Evolutionary conservation across 2,329 filamentous ascomycete species (phyloP), one percentile per base, ranked within the genome.

Genomic region (Botrytis galanthina): DNA sequence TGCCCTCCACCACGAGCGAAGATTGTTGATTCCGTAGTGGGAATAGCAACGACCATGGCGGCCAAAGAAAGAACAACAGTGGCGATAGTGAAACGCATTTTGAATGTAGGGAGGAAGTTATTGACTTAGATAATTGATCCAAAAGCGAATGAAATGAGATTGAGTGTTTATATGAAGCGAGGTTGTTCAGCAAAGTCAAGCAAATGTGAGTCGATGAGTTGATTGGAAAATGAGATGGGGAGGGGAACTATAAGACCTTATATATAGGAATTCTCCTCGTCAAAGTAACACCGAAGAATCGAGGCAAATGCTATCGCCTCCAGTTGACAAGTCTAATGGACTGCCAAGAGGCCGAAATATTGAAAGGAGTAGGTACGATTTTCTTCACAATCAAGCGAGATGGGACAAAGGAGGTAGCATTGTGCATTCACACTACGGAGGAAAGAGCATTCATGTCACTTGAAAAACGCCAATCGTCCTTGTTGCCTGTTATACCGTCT

Each of bases 81-180:
- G 61, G 74, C 42, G 59, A 73, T 74, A 48, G 73, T 75, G 75
- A 80, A 75, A 51, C 78, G 75, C 79, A 81, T 81, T 71, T 74
- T 80, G 77, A 74, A 60, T 57, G 26, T 42, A 42, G 39, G 48
- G 6, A 57, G 37, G 37, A 26, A 37, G 42, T 63, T 66, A 35
- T 72, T 39, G 60, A 57, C 4, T 35, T 74, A 26, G 37, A 9
- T 63, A 7, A 35, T 46, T 60, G 68, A 69, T 63, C 8, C 29
- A 46, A 35, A 35, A 73, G 42, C 42, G 35, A 35, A 46, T 22
- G 2, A 4, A 61, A 12, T 22, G n/a, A 44, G 44, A n/a, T 16
- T 48, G 39, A 61, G 32, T 29, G 16, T 69, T 32, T 32, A 39
- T 69, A 18, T 37, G 39, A 60, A 60, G 51, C 29, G 20, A 60